These are phyloP conservation scores for Termitomyces sp. DNA, from an alignment of 768 basidiomycete species.

Conservation along the genomic window DNA sequence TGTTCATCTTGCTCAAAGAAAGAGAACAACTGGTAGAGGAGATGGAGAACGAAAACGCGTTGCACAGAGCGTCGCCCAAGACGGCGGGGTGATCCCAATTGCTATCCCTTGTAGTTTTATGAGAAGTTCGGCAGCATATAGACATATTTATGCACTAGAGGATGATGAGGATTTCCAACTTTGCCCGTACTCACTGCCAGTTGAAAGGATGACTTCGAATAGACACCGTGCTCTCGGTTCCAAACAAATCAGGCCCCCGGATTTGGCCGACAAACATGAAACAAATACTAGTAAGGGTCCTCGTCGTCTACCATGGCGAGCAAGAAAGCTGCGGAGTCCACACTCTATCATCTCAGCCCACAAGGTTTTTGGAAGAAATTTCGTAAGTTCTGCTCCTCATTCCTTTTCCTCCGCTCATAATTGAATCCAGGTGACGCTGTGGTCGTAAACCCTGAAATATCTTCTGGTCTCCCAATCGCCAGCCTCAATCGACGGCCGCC, in stretches of 20 bases:
- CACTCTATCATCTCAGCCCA: conserved; percentile 83
- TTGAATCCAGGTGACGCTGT: conserved; percentile 64
- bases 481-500: conserved; percentile 73
- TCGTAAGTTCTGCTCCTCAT: conserved; percentile 36
- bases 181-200: neutral
- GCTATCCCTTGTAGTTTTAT: neutral
- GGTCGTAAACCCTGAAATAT: conserved; percentile 87
- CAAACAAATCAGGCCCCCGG: neutral
- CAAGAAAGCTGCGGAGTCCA: conserved; percentile 81
- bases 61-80: too few species aligned
- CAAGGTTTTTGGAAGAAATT: conserved; percentile 98
- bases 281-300: conserved; percentile 7
- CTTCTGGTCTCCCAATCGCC: conserved; percentile 79
- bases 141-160: neutral
- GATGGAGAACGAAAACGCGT: neutral
- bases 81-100: neutral
- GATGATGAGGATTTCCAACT: neutral
- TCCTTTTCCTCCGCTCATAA: neutral
- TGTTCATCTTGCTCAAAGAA: neutral
- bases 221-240: too few species aligned
- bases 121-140: neutral
- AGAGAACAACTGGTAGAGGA: neutral
- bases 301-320: conserved; percentile 47
- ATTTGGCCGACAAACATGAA: conserved; percentile 13
- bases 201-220: too few species aligned